Base-by-base conservation (phyloP, 306 rosid species). In the Trifolium dubium region DNA sequence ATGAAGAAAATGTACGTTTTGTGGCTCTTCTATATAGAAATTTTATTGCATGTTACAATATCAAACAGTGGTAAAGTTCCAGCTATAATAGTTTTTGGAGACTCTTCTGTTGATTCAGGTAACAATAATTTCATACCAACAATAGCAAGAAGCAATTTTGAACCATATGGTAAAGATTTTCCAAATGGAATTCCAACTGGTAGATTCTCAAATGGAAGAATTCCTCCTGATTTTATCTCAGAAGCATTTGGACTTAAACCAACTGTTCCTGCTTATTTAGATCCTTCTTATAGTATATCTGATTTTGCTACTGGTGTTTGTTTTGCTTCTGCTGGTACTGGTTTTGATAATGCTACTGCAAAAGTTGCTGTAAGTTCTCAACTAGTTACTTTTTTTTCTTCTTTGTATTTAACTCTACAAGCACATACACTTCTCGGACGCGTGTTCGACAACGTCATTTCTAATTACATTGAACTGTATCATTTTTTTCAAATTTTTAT, bases 91-190 rank as follows among this genome's bases (percentile, higher is more conserved):
- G 88, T 87, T 11, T 84, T 86, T 71, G 92, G 96, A 65, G 96
- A 90, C 71, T 90, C 90, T 1, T 86, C 92, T 1, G 88, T 90
- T 5, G 92, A 90, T 55, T 84, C 92, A 8, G 92, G 92, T 0
- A 90, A 90, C 89, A 90, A 84, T 81, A 88, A 90, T 67, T 85
- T 81, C 85, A 86, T 86, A 73, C 92, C 89, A n/a, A 90, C 90
- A 14, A 75, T 90, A 1, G 89, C 90, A 0, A 83, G 60, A 29
- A 75, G 89, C 82, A 88, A 90, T 41, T 86, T 90, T 58, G 13
- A 70, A 72, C 92, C 96, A 4, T 90, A 90, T 47, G 96, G 92
- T 1, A 73, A 86, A 7, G 92, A 90, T 53, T 88, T 90, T 44
- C 69, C 54, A 0, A 77, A 81, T 14, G 86, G 92, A 3, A 56